phyloP scores from a whole-genome alignment of 2,329 filamentous ascomycete genomes.

The Fusarium setosum region DNA sequence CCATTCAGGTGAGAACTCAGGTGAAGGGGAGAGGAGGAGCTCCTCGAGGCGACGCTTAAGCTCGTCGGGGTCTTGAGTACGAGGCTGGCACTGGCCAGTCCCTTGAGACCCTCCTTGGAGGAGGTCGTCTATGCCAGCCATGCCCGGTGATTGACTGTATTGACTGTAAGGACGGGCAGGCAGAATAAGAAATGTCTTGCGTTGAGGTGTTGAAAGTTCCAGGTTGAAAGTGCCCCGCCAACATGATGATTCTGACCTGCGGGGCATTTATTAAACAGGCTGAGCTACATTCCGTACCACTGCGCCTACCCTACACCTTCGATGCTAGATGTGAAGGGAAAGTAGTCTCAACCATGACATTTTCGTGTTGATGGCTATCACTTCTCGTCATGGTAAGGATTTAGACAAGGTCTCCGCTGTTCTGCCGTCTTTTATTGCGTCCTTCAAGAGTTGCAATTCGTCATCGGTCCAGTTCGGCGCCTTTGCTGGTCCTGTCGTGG shows the following conservation, averaged over 20 bases:
- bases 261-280: conserved; percentile 8
- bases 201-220: conserved; percentile 31
- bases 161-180: conserved; percentile 5
- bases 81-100: conserved; percentile 25
- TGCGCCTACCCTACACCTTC: conserved; percentile 20
- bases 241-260: conserved; percentile 32
- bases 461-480: too few relatives aligned
- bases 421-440: too few relatives aligned
- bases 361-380: too few relatives aligned
- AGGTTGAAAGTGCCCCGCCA: conserved; percentile 40
- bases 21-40: conserved; percentile 83
- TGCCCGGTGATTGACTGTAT: conserved; percentile 31
- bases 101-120: conserved; percentile 38
- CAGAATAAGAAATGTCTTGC: conserved; percentile 1
- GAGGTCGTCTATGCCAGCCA: conserved; percentile 51
- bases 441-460: too few relatives aligned
- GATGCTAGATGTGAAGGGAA: too few relatives aligned
- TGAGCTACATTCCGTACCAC: conserved; percentile 15
- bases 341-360: too few relatives aligned
- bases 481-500: too few relatives aligned
- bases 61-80: conserved; percentile 62
- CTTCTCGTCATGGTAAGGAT: too few relatives aligned
- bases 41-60: conserved; percentile 79
- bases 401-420: too few relatives aligned
- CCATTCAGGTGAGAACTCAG: conserved; percentile 85